A percentile compares a stretch with the other conserved stretches of the same genome.
Evolutionary conservation across 148 eudicot genomes (phyloP).

Genomic region (Spergularia bocconei): DNA sequence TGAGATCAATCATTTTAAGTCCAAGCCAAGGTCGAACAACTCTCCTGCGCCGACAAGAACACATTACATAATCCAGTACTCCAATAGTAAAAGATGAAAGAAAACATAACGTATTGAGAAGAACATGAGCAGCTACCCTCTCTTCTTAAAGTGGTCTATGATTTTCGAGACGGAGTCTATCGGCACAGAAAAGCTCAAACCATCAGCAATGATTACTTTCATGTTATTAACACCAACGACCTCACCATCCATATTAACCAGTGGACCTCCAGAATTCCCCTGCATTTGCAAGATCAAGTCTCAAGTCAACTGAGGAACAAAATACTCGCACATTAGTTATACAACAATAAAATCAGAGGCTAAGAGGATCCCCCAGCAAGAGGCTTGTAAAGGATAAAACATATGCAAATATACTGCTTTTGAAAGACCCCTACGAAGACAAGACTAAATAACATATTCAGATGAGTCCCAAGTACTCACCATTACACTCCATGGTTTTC

Average conservation of each 20-base stretch:
- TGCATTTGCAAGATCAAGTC: conserved; percentile 22
- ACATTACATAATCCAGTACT: background rate
- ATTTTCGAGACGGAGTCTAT: conserved; percentile 79
- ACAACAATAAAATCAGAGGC: background rate
- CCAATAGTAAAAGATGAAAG: background rate
- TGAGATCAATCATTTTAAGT: conserved; percentile 66
- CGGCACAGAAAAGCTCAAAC: conserved; percentile 88
- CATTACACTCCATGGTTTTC: background rate
- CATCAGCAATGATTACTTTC: conserved; percentile 83
- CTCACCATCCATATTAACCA: conserved; percentile 93
- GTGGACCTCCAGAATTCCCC: conserved; percentile 99
- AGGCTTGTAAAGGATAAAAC: background rate
- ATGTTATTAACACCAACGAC: conserved; percentile 81
- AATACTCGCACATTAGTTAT: background rate
- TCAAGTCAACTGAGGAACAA: background rate
- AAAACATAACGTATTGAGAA: background rate
- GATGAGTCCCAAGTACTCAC: background rate
- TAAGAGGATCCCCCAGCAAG: background rate
- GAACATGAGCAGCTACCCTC: conserved; percentile 46
- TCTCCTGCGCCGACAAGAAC: conserved; percentile 44
- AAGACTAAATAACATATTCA: background rate
- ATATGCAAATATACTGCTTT: background rate
- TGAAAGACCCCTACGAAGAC: too few relatives aligned
- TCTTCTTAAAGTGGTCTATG: conserved; percentile 77
- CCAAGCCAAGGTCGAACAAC: conserved; percentile 80